A percentile compares a stretch with the other conserved stretches of the same genome.
Evolutionary conservation across 2,329 filamentous ascomycete species (phyloP).

Genomic region (Colletotrichum zoysiae): DNA sequence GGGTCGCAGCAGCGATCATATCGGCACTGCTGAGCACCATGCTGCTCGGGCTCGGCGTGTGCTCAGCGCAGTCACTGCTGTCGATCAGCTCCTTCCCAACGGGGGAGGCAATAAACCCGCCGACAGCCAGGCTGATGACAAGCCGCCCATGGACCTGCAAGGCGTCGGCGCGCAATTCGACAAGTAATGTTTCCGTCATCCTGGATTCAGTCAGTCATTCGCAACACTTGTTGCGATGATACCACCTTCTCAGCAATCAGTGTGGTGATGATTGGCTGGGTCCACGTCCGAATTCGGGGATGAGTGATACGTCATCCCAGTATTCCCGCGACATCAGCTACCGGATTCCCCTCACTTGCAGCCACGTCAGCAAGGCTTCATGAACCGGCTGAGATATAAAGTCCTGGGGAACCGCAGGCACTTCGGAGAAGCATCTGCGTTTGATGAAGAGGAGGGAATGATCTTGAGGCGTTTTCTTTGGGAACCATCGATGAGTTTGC

Average conservation of each 20-base stretch:
- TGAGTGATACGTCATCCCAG: not conserved
- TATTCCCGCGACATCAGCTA: not conserved
- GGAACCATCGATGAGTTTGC: not conserved
- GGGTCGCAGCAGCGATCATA: not conserved
- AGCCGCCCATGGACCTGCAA: not conserved
- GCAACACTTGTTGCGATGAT: not conserved
- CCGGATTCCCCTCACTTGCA: not conserved
- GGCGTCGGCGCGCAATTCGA: not conserved
- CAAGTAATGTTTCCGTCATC: not conserved
- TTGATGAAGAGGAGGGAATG: not conserved
- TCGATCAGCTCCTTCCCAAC: not conserved
- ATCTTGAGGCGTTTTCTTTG: not conserved
- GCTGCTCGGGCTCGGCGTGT: not conserved
- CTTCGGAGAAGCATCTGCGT: not conserved
- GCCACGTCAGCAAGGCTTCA: slow-evolving; percentile 1
- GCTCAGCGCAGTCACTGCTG: not conserved
- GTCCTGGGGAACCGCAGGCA: not conserved
- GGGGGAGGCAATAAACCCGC: not conserved
- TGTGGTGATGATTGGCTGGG: not conserved
- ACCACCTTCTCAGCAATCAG: not conserved
- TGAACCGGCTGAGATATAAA: not conserved
- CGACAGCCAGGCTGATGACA: not conserved
- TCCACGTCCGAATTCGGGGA: not conserved
- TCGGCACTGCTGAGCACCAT: not conserved
- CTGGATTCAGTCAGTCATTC: not conserved